These are phyloP conservation scores for Fusarium verrucosum DNA, from an alignment of 2,329 filamentous ascomycete species.

Conservation along the genomic window DNA sequence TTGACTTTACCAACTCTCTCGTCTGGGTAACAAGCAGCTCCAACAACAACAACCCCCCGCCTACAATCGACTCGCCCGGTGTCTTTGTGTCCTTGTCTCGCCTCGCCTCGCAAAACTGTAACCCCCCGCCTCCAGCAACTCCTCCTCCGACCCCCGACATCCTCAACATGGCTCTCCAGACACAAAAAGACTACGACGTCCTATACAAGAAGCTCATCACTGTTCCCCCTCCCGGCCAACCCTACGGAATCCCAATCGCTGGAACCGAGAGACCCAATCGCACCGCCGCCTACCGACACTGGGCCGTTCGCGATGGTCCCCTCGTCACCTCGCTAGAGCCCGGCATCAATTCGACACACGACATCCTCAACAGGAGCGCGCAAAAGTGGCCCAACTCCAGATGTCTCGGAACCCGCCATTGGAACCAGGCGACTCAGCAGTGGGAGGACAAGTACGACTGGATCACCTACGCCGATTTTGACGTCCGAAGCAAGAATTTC, in stretches of 20 bases:
- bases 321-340: slow-evolving; percentile 79
- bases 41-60: slow-evolving; percentile 10
- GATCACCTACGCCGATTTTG: slow-evolving; percentile 84
- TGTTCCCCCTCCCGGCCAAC: slow-evolving; percentile 76
- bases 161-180: slow-evolving; percentile 47
- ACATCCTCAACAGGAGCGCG: slow-evolving; percentile 78
- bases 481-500: slow-evolving; percentile 80
- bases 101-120: slow-evolving; percentile 19
- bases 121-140: slow-evolving; percentile 17
- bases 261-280: slow-evolving; percentile 78
- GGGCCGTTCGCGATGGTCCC: slow-evolving; percentile 75
- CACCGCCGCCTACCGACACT: slow-evolving; percentile 83
- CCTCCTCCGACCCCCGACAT: slow-evolving; percentile 10
- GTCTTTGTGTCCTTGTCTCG: slow-evolving; percentile 18
- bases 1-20: background rate
- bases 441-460: slow-evolving; percentile 82
- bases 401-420: slow-evolving; percentile 84
- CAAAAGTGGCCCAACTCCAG: slow-evolving; percentile 70
- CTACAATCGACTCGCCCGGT: slow-evolving; percentile 7
- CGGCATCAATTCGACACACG: slow-evolving; percentile 75
- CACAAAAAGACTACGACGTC: slow-evolving; percentile 48
- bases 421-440: slow-evolving; percentile 76
- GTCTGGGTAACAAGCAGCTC: slow-evolving; percentile 15
- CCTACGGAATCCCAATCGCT: slow-evolving; percentile 81
- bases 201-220: slow-evolving; percentile 63